Percentiles rank a stretch among this genome's conserved stretches.
Evolutionary conservation across 1,284 basidiomycete species (phyloP).

Genomic region (Pterula multifida): DNA sequence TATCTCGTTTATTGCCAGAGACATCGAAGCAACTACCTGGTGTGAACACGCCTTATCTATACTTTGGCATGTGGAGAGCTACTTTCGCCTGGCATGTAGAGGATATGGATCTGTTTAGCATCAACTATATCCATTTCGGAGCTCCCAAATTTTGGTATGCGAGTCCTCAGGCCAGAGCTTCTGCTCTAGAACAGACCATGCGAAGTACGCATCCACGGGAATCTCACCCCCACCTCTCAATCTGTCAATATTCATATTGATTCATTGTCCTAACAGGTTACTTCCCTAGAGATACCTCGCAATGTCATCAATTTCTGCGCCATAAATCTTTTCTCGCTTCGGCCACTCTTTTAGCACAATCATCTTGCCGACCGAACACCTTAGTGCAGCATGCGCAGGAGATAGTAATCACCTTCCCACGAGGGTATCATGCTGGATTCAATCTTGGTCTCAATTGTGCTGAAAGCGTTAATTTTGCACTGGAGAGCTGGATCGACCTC

Average conservation of each 20-base stretch:
- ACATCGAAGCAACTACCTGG: slow-evolving; percentile 73
- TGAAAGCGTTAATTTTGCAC: slow-evolving; percentile 95
- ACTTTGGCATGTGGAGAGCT: slow-evolving; percentile 99
- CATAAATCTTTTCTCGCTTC: slow-evolving; percentile 97
- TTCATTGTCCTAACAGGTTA: slow-evolving; percentile 40
- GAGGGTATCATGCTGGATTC: slow-evolving; percentile 94
- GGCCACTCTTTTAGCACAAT: slow-evolving; percentile 70
- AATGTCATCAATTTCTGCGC: slow-evolving; percentile 88
- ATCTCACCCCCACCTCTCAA: slow-evolving; percentile 2
- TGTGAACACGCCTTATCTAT: slow-evolving; percentile 95
- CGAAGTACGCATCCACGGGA: slow-evolving; percentile 37
- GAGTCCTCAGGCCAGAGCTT: slow-evolving; percentile 76
- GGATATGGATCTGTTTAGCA: slow-evolving; percentile 95
- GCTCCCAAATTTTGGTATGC: slow-evolving; percentile 98
- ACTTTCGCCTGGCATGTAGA: slow-evolving; percentile 99
- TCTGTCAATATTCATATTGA: slow-evolving; percentile 4
- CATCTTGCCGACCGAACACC: slow-evolving; percentile 76
- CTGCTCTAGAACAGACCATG: slow-evolving; percentile 73
- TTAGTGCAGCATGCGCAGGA: slow-evolving; percentile 87
- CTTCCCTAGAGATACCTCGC: slow-evolving; percentile 75
- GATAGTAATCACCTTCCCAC: slow-evolving; percentile 93
- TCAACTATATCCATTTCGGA: slow-evolving; percentile 99
- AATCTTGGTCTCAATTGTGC: slow-evolving; percentile 97
- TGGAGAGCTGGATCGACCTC: slow-evolving; percentile 89
- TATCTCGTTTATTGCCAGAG: slow-evolving; percentile 68